Evolutionary conservation across 2,329 filamentous ascomycete genomes (phyloP).

Genomic region (Neonectria magnoliae): DNA sequence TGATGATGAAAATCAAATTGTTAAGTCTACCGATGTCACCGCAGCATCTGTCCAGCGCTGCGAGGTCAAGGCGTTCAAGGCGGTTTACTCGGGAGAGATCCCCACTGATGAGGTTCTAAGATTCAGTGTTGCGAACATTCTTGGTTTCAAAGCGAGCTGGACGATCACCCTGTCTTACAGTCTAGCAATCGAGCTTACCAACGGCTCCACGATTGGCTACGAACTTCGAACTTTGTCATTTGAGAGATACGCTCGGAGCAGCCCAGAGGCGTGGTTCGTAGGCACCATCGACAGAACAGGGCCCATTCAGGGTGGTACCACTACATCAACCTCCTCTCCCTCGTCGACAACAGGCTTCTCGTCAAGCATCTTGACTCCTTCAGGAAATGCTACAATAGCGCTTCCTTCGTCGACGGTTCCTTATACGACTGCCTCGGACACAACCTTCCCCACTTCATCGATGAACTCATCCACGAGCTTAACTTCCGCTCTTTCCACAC

Average conservation of each 20-base stretch:
- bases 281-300: neutral
- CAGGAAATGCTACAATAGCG: neutral
- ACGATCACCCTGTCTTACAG: neutral
- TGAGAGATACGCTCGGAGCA: neutral
- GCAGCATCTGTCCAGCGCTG: slow-evolving; percentile 3
- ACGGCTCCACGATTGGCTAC: neutral
- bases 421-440: neutral
- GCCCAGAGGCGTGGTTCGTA: neutral
- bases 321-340: neutral
- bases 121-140: slow-evolving; percentile 6
- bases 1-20: slow-evolving; percentile 3
- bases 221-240: neutral
- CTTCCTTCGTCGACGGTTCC: neutral
- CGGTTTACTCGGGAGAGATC: neutral
- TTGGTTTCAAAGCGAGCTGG: neutral
- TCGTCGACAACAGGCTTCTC: neutral
- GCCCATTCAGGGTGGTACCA: neutral
- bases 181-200: neutral
- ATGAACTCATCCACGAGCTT: neutral
- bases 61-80: slow-evolving; percentile 1
- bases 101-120: neutral
- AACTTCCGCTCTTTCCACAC: neutral
- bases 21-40: neutral
- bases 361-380: neutral
- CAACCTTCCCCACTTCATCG: neutral